Evolutionary conservation across 2,329 filamentous ascomycete genomes (phyloP).

Genomic region (Phaeoacremonium minimum): DNA sequence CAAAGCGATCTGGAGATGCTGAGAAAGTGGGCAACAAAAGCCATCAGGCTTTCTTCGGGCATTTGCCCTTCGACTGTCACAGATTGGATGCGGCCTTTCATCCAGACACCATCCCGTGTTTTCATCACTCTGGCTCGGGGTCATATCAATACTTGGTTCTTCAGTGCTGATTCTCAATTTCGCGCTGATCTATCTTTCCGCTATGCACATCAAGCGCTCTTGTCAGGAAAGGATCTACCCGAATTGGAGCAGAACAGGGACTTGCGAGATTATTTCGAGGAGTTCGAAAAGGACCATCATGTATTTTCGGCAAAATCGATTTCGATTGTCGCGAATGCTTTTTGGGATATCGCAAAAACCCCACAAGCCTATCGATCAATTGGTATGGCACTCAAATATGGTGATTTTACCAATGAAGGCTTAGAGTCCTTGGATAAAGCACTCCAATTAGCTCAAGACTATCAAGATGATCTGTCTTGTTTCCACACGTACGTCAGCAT

Average conservation of each 20-base stretch:
- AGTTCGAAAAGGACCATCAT: neutral
- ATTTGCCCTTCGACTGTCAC: conserved; percentile 1
- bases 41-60: conserved; percentile 1
- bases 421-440: too few relatives aligned
- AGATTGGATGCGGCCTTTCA: conserved; percentile 4
- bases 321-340: conserved; percentile 4
- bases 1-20: neutral
- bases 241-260: conserved; percentile 3
- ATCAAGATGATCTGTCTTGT: too few relatives aligned
- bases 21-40: conserved; percentile 3
- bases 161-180: neutral
- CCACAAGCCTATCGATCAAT: conserved; percentile 2
- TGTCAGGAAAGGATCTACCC: conserved; percentile 1
- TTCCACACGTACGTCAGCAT: too few relatives aligned
- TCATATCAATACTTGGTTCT: conserved; percentile 7
- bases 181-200: neutral
- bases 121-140: conserved; percentile 4
- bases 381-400: conserved; percentile 4
- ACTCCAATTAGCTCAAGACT: too few relatives aligned
- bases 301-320: conserved; percentile 2
- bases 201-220: conserved; percentile 3
- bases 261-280: conserved; percentile 3
- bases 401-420: too few relatives aligned
- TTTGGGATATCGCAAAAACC: conserved; percentile 7
- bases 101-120: conserved; percentile 2